These are phyloP conservation scores for Serendipita vermifera DNA, from an alignment of 768 basidiomycete species.

Conservation along the genomic window DNA sequence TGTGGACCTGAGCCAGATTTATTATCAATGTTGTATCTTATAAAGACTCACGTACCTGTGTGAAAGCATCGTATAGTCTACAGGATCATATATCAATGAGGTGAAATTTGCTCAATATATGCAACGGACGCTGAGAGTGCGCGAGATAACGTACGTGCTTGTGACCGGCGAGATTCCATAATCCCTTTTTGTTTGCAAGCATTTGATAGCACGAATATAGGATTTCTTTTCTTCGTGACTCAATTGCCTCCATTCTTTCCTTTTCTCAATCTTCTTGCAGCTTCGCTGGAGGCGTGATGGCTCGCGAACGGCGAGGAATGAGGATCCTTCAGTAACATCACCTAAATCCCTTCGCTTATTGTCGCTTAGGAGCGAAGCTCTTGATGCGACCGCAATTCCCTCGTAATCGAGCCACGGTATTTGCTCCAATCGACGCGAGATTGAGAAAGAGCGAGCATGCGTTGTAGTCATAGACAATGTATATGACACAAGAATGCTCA, in stretches of 20 bases:
- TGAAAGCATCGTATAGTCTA: slow-evolving; percentile 1
- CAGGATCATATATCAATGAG: too few species aligned
- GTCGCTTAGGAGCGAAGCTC: not conserved
- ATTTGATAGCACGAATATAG: slow-evolving; percentile 8
- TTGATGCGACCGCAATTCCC: not conserved
- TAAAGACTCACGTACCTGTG: not conserved
- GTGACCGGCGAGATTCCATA: not conserved
- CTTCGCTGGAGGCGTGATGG: not conserved
- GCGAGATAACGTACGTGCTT: not conserved
- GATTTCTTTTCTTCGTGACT: not conserved
- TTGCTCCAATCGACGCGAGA: too few species aligned
- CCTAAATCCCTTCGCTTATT: too few species aligned
- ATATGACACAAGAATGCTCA: too few species aligned
- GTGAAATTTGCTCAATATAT: too few species aligned
- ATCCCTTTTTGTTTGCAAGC: not conserved
- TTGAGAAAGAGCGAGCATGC: too few species aligned
- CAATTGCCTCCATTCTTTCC: not conserved
- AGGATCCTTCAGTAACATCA: too few species aligned
- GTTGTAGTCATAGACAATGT: too few species aligned
- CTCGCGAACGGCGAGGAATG: not conserved
- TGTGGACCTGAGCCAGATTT: not conserved
- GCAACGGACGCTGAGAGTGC: not conserved
- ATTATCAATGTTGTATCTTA: not conserved
- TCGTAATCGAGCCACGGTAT: not conserved
- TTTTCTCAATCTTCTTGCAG: not conserved